Evolutionary conservation across 768 basidiomycete genomes (phyloP).

Genomic region (Pleurotus tuber-regium): DNA sequence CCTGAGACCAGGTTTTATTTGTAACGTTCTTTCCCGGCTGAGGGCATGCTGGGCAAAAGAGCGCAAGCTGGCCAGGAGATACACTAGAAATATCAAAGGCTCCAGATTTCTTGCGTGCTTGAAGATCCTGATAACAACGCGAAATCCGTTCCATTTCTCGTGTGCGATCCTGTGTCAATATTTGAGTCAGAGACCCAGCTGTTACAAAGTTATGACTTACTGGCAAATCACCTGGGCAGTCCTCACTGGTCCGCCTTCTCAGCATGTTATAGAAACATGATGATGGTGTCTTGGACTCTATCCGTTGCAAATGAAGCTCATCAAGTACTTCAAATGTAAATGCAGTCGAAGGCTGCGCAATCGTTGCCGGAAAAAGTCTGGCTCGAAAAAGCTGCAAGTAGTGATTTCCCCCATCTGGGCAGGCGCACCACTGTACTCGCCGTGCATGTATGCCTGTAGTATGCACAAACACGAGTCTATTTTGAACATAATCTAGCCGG

Average conservation of each 20-base stretch:
- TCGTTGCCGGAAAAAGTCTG: slow-evolving; percentile 13
- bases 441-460: slow-evolving; percentile 16
- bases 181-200: too few species aligned
- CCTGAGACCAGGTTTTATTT: not conserved
- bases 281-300: slow-evolving; percentile 15
- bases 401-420: slow-evolving; percentile 4
- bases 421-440: slow-evolving; percentile 18
- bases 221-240: not conserved
- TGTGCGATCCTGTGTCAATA: not conserved
- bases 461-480: slow-evolving; percentile 11
- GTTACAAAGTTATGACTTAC: too few species aligned
- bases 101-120: not conserved
- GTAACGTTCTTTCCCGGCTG: slow-evolving; percentile 11
- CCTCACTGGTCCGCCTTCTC: not conserved
- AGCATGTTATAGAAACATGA: slow-evolving; percentile 15
- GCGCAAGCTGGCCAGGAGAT: not conserved
- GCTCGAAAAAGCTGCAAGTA: slow-evolving; percentile 19
- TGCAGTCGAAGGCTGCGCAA: slow-evolving; percentile 9
- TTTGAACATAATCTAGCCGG: too few species aligned
- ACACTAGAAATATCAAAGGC: not conserved
- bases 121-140: slow-evolving; percentile 8
- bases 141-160: not conserved
- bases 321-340: slow-evolving; percentile 14
- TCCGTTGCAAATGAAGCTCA: slow-evolving; percentile 12
- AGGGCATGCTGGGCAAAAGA: slow-evolving; percentile 16